These are phyloP conservation scores for Citrullus colocynthis DNA, from an alignment of 306 rosid species.

Conservation along the genomic window DNA sequence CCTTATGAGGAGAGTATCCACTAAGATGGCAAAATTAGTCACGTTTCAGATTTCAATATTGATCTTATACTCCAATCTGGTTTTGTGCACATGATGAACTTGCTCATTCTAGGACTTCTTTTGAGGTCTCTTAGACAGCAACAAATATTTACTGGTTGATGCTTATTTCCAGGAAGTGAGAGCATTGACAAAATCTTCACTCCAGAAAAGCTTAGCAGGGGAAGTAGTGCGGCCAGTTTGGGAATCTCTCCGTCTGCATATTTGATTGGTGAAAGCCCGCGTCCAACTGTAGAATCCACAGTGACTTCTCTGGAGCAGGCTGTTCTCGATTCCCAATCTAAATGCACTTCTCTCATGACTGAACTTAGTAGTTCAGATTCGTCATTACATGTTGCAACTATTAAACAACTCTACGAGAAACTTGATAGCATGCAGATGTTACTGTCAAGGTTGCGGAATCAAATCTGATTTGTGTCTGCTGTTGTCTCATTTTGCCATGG, in stretches of 20 bases:
- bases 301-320: slow-evolving; percentile 60
- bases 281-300: slow-evolving; percentile 38
- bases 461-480: slow-evolving; percentile 15
- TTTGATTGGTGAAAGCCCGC: slow-evolving; percentile 30
- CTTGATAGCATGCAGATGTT: slow-evolving; percentile 56
- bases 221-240: slow-evolving; percentile 31
- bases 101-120: neutral
- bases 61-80: neutral
- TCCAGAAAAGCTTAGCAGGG: slow-evolving; percentile 39
- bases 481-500: neutral
- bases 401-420: slow-evolving; percentile 51
- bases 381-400: slow-evolving; percentile 29
- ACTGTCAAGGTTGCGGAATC: slow-evolving; percentile 45
- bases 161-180: slow-evolving; percentile 60
- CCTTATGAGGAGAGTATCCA: neutral
- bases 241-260: slow-evolving; percentile 35
- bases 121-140: neutral
- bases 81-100: neutral
- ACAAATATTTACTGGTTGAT: slow-evolving; percentile 7
- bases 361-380: slow-evolving; percentile 33
- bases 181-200: slow-evolving; percentile 77
- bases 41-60: neutral
- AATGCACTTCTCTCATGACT: slow-evolving; percentile 33
- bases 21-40: neutral
- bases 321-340: slow-evolving; percentile 45